Evolutionary conservation across 202 grass and related monocot genomes (phyloP), one percentile per base, ranked within the genome.

Genomic region (Brachypodium distachyon): DNA sequence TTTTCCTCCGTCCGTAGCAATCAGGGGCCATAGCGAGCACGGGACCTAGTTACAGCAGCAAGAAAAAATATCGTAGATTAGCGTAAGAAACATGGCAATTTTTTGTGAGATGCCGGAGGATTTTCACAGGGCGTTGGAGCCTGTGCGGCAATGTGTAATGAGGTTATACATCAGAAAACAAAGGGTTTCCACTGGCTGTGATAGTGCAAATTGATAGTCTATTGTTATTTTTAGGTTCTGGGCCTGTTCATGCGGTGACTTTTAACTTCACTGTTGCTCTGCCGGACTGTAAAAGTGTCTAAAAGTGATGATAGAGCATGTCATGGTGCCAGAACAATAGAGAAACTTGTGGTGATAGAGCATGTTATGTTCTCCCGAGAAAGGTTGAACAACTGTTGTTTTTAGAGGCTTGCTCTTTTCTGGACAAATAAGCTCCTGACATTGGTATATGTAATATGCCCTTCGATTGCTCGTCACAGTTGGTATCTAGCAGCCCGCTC

Each of bases 11-110:
- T 40, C 28, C 48, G 66, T 74, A 83, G 79, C 64, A 55, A 70
- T 54, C 36, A 55, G 54, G 31, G 12, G 22, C n/a, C 36, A 34
- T 83, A 82, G 44, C 39, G 18, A 72, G 16, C 37, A 39, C 84
- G 75, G 61, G 46, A 54, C 41, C 64, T 74, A 69, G 69, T 13
- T 13, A 18, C 19, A 57, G 32, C 37, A 7, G 26, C n/a, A 29
- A 56, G 76, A 88, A 71, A 25, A 75, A n/a, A 74, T 9, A 29
- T 6, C 13, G 21, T 82, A 88, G 86, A 67, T 42, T 81, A 72
- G 63, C 36, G 36, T 32, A 52, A 39, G 58, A 14, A 61, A 62
- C 18, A 47, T 74, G 47, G 23, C 27, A 66, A 80, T 79, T 67
- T 71, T 70, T 76, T 32, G 26, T 17, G 33, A 29, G 18, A 55